Conservation (phyloP, 2,329 filamentous ascomycete genomes). For the Helotiales sp. region DNA sequence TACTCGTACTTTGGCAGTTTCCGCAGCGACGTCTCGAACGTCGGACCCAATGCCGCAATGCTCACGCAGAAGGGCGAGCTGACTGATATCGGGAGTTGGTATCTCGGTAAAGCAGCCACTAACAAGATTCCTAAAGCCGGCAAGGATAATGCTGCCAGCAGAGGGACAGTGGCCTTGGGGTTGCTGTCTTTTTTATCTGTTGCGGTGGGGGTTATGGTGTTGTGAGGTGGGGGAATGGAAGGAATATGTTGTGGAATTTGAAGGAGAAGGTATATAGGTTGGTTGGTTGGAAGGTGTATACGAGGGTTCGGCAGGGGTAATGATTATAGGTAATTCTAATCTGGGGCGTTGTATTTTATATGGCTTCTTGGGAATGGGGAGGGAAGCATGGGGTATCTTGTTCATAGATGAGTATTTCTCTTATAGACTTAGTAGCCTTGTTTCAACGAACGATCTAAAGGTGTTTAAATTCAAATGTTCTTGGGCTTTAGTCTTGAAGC, state of each 20-base stretch:
- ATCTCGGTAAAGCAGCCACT: conserved; percentile 59
- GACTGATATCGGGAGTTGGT: conserved; percentile 79
- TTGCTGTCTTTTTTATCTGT: conserved; percentile 10
- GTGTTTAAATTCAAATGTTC: too few species aligned
- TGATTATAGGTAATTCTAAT: neutral
- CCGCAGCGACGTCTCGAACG: conserved; percentile 70
- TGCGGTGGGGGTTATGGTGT: conserved; percentile 9
- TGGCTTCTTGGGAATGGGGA: neutral
- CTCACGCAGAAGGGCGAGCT: conserved; percentile 69
- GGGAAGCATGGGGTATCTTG: neutral
- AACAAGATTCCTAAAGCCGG: conserved; percentile 42
- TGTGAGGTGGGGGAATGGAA: neutral
- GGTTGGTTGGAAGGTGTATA: neutral
- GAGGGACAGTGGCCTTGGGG: neutral
- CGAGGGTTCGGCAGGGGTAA: neutral
- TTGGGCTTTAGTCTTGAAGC: too few species aligned
- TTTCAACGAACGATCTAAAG: neutral
- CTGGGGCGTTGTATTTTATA: neutral
- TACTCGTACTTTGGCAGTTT: conserved; percentile 74
- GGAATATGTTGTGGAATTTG: neutral
- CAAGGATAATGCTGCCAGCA: neutral
- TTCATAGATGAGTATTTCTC: neutral
- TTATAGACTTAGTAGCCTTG: conserved; percentile 1
- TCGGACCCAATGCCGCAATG: conserved; percentile 75
- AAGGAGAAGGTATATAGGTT: neutral